Base-by-base conservation (phyloP, 2,329 filamentous ascomycete genomes). In the Fusarium equiseti region DNA sequence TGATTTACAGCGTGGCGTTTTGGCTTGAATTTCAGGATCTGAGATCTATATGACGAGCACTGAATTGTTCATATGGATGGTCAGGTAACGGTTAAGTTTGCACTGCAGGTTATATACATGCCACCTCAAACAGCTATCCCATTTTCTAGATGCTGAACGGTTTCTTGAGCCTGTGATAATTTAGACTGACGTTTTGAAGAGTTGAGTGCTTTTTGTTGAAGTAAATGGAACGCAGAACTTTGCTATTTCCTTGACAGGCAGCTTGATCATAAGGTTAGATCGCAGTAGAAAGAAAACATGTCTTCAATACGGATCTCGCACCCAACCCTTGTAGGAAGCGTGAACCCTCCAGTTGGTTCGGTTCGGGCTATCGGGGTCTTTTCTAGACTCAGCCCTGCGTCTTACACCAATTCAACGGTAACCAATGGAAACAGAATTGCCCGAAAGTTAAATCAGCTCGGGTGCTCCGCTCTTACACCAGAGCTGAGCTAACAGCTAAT, bases 361-460 rank as follows among this genome's bases (percentile, higher is more conserved):
- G 24, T 43, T 38, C 26, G 2, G 42, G 20, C 18, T 18, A 49
- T 67, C 67, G 63, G 67, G 15, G 63, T 63, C 59, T 29, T 29
- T 43, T 57, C 64, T 44, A 65, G 54, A 38, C 22, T 68, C 57
- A 63, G 65, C 65, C 63, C 64, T 68, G 57, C 38, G 31, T 46
- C 22, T 32, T 44, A 29, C 32, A 45, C 31, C 55, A 51, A 50
- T 22, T 20, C 24, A 48, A 22, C 12, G 22, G 12, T 13, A 27
- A 29, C 63, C 63, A 66, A 66, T 59, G 27, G 29, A 20, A 44
- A 22, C 15, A 9, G 18, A 31, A 10, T 13, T 22, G 12, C 24
- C 53, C 35, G 22, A 31, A 38, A 20, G 32, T 29, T 18, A 29
- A 32, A n/a, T 32, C 7, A 22, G 22, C 54, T 60, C 55, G 38